Conservation (phyloP, 176 grass and related monocot species). For the Carex littledalei region DNA sequence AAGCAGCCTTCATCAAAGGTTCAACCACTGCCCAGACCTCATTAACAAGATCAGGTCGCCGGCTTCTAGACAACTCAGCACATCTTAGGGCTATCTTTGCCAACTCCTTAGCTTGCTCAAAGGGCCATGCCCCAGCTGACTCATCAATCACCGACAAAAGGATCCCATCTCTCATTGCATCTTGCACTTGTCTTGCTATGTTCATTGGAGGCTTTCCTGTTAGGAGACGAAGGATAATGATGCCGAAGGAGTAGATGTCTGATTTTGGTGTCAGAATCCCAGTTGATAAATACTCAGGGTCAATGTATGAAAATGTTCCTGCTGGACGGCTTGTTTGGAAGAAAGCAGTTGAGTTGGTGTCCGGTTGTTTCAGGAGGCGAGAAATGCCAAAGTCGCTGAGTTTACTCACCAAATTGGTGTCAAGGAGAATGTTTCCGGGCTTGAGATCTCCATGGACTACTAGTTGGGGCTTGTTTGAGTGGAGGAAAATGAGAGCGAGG, state of each 20-base stretch:
- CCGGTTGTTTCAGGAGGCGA: conserved; percentile 28
- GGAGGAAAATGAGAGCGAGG: conserved; percentile 49
- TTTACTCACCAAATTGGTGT: conserved; percentile 40
- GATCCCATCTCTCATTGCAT: conserved; percentile 25
- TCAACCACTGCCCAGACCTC: conserved; percentile 45
- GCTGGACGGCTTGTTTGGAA: conserved; percentile 24
- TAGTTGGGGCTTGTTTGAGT: conserved; percentile 35
- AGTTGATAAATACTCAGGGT: conserved; percentile 45
- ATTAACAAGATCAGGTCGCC: conserved; percentile 36
- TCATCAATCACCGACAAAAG: conserved; percentile 20
- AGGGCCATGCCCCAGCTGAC: conserved; percentile 38
- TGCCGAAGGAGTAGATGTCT: conserved; percentile 50
- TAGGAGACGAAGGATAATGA: conserved; percentile 44
- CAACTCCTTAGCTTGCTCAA: conserved; percentile 35
- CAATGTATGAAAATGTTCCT: conserved; percentile 43
- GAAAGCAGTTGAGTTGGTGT: conserved; percentile 4
- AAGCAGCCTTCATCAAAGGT: conserved; percentile 36
- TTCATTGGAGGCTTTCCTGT: conserved; percentile 30
- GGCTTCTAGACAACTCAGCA: conserved; percentile 24
- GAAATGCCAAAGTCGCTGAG: conserved; percentile 43
- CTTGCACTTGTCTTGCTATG: conserved; percentile 30
- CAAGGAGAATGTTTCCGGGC: conserved; percentile 49
- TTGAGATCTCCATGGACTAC: conserved; percentile 57
- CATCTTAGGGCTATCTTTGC: conserved; percentile 39
- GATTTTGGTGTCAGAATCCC: conserved; percentile 43